Conservation (phyloP, 1,139 yeast genomes). For the Candida gigantensis region DNA sequence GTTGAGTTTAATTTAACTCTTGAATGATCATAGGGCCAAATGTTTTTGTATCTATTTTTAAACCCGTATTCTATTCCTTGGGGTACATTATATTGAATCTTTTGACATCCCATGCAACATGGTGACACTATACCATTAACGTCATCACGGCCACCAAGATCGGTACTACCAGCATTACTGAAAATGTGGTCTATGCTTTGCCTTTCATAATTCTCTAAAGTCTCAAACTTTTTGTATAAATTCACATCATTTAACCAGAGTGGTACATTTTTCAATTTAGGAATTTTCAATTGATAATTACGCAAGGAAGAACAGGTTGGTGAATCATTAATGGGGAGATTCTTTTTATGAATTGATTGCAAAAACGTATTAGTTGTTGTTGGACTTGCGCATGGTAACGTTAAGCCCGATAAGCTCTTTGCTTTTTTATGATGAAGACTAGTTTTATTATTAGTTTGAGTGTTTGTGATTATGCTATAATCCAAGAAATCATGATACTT, state of each 20-base stretch:
- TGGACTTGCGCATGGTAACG: slow-evolving; percentile 38
- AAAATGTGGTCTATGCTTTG: slow-evolving; percentile 40
- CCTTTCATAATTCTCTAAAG: slow-evolving; percentile 53
- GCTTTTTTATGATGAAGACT: slow-evolving; percentile 7
- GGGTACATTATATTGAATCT: slow-evolving; percentile 49
- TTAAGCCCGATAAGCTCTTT: slow-evolving; percentile 31
- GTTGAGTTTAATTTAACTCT: slow-evolving; percentile 32
- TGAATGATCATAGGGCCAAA: slow-evolving; percentile 75
- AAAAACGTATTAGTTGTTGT: slow-evolving; percentile 25
- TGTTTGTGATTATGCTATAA: slow-evolving; percentile 3
- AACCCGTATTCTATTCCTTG: slow-evolving; percentile 51
- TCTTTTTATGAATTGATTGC: slow-evolving; percentile 8
- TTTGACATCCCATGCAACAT: slow-evolving; percentile 47
- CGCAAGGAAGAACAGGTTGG: slow-evolving; percentile 19
- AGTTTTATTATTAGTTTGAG: slow-evolving; percentile 1
- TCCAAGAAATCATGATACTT: not conserved
- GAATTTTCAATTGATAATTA: slow-evolving; percentile 38
- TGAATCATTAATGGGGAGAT: slow-evolving; percentile 19
- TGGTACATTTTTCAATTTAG: slow-evolving; percentile 41
- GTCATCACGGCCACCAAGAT: slow-evolving; percentile 14
- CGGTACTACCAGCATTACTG: slow-evolving; percentile 3
- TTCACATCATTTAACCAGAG: slow-evolving; percentile 46
- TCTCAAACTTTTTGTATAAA: slow-evolving; percentile 41
- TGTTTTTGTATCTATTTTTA: slow-evolving; percentile 75
- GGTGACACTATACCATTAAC: slow-evolving; percentile 41